Conservation (phyloP, 2,329 filamentous ascomycete species). For the Penicillium sp. region DNA sequence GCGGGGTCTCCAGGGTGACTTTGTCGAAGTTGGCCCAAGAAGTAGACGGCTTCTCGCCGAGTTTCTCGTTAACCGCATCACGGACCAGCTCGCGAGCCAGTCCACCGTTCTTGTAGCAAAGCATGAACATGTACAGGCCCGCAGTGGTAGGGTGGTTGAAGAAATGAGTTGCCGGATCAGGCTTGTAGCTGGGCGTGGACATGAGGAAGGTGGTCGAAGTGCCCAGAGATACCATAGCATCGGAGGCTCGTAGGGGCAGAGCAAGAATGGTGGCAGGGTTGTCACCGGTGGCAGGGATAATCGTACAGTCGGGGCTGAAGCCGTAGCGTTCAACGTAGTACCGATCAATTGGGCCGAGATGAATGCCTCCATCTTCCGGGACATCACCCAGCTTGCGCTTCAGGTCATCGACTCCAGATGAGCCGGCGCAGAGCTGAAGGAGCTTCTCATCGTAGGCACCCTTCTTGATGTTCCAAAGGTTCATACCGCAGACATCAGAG, state of each 20-base stretch:
- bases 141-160: conserved; percentile 92
- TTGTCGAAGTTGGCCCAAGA: conserved; percentile 78
- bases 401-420: conserved; percentile 55
- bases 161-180: conserved; percentile 87
- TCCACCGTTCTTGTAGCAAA: conserved; percentile 98
- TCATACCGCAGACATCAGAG: conserved; percentile 91
- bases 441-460: conserved; percentile 66
- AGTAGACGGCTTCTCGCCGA: conserved; percentile 35
- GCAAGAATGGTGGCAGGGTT: conserved; percentile 93
- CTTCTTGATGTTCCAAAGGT: conserved; percentile 79
- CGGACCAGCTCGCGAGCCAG: conserved; percentile 84
- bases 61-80: conserved; percentile 59
- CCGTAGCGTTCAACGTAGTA: conserved; percentile 76
- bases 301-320: conserved; percentile 63
- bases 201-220: conserved; percentile 96
- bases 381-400: conserved; percentile 72
- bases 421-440: conserved; percentile 64
- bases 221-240: conserved; percentile 88
- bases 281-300: conserved; percentile 86
- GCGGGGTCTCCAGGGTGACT: conserved; percentile 57
- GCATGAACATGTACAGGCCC: conserved; percentile 98
- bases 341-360: conserved; percentile 62
- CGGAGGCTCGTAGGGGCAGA: conserved; percentile 72
- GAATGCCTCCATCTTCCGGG: conserved; percentile 67
- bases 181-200: conserved; percentile 84